Percentiles rank a stretch among this genome's conserved stretches.
These are phyloP conservation scores for Arbutus unedo DNA, from an alignment of 148 eudicot genomes.

Conservation along the genomic window DNA sequence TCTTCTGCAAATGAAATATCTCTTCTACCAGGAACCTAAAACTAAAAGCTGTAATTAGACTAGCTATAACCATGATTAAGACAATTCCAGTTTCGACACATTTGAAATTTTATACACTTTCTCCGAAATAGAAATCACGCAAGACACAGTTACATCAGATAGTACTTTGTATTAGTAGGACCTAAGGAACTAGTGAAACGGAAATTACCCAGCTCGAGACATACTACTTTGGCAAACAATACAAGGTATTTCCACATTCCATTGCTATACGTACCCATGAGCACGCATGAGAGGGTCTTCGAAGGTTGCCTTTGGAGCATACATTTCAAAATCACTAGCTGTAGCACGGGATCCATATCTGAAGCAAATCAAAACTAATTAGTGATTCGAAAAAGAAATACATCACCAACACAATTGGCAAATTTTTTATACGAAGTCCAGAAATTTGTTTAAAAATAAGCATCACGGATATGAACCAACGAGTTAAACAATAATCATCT, in stretches of 20 bases:
- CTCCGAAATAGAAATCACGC: not conserved
- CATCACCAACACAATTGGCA: not conserved
- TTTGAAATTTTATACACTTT: too few relatives aligned
- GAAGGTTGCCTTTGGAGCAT: slow-evolving; percentile 71
- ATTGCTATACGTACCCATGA: slow-evolving; percentile 45
- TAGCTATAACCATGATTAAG: not conserved
- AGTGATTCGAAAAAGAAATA: not conserved
- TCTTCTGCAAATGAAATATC: not conserved
- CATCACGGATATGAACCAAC: not conserved
- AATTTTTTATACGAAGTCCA: not conserved
- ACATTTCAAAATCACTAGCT: slow-evolving; percentile 67
- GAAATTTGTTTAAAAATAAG: not conserved
- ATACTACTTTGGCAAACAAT: not conserved
- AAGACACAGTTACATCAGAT: not conserved
- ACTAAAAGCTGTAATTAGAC: not conserved
- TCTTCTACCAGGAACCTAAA: not conserved
- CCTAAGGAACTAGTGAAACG: not conserved
- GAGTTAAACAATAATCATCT: not conserved
- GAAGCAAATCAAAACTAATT: slow-evolving; percentile 16
- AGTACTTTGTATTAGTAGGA: too few relatives aligned
- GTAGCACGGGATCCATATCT: slow-evolving; percentile 64
- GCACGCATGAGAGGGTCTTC: slow-evolving; percentile 89
- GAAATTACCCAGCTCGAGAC: not conserved
- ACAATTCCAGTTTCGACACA: not conserved
- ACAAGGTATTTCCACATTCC: not conserved